Conservation (phyloP, 257 asterid species). For the Nicotiana knightiana region DNA sequence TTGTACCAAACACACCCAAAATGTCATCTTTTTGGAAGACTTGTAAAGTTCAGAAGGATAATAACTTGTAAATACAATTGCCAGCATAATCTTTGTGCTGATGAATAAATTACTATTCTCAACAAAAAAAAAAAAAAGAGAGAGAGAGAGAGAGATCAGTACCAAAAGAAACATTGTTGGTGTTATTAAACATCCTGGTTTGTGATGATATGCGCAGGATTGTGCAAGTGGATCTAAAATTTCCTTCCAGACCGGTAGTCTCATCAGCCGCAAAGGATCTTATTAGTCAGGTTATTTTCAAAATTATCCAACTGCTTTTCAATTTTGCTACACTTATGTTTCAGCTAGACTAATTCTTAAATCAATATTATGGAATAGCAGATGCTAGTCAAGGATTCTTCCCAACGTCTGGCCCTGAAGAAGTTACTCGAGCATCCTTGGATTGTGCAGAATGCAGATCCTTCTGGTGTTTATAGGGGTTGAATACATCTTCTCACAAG, state of each 20-base stretch:
- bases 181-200: not conserved
- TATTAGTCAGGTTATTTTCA: constrained; percentile 55
- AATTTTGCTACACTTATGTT: not conserved
- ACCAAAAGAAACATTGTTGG: not conserved
- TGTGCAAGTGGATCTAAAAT: constrained; percentile 85
- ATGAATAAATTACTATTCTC: no score
- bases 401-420: constrained; percentile 71
- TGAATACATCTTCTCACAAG: constrained; percentile 11
- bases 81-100: no score
- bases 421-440: constrained; percentile 93
- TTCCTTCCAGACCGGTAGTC: constrained; percentile 76
- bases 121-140: not conserved
- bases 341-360: not conserved
- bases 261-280: constrained; percentile 94
- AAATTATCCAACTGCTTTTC: not conserved
- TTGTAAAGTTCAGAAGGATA: no score
- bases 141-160: no score
- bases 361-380: constrained; percentile 10
- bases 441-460: constrained; percentile 92
- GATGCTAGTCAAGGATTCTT: constrained; percentile 94
- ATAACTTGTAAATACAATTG: no score
- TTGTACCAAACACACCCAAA: not conserved
- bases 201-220: constrained; percentile 44
- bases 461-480: constrained; percentile 69
- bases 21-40: no score